Evolutionary conservation across 352 stramenopile genomes (phyloP), one percentile per base, ranked within the genome.

Genomic region (Phytophthora tentaculata): DNA sequence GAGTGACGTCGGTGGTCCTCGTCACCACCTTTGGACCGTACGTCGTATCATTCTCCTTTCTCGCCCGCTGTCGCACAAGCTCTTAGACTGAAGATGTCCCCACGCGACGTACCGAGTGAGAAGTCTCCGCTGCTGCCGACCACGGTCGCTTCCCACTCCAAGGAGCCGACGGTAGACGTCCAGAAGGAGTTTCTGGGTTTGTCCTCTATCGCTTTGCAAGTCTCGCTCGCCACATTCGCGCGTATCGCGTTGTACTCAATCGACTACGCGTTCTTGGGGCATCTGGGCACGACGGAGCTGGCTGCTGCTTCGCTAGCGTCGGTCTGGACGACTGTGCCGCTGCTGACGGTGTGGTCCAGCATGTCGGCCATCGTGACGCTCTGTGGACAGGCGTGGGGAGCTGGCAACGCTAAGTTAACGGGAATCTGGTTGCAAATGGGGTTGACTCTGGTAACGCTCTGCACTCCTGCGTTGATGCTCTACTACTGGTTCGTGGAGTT

Each of bases 381-480:
- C 3, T 92, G 84, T 28, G 82, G 84, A 8, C 84, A 92, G 52
- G 82, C 84, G 4, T 89, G 78, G 77, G 84, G 84, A 9, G 84
- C 82, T 32, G 73, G 79, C 39, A 92, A 92, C 61, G 52, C 69
- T 19, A 74, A 84, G 29, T 61, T 91, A 28, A 77, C 73, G n/a
- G 84, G 84, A 8, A 65, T 91, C 17, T 92, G 84, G 84, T 67
- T 92, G 49, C 84, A 92, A 56, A 89, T 92, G 77, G 84, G 82
- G 6, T 55, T 88, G 12, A 53, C 44, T 5, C 49, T 74, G 13
- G 67, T 74, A 20, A 64, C 61, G 26, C 1, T 71, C 5, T 74
- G 67, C 24, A 74, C 67, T 8, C 67, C 61, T 3, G 32, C 26
- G 37, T n/a, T 74, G 19, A 74, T 74, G 67, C 56, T 74, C 24